Base-by-base conservation (phyloP, 2,329 filamentous ascomycete genomes). In the Pseudocercospora fijiensis region DNA sequence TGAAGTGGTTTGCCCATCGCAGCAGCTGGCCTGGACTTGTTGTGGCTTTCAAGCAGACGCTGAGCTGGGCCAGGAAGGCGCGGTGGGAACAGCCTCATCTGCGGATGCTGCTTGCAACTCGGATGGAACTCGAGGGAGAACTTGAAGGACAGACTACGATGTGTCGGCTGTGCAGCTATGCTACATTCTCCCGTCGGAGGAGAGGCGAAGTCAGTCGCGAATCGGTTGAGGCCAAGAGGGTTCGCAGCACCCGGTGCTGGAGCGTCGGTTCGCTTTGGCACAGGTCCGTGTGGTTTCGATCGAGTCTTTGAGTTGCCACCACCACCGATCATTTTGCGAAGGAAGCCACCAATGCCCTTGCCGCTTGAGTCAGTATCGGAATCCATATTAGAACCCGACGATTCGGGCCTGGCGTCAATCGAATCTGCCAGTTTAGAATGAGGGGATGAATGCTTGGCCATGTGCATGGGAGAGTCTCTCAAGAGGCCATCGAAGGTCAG, bases 31-130 rank as follows among this genome's bases (percentile, higher is more conserved):
- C 27, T 33, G 8, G 58, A 10, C 10, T 65, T 61, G 8, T 70
- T 71, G 37, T 71, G 62, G 13, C 75, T 72, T 65, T 85, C 82
- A 20, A 93, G 79, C 62, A 86, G 84, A 11, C 83, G 80, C 70
- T 94, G 90, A 0, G 91, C 90, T 0, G 89, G 85, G 2, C 82
- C 82, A 0, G 91, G 91, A 3, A 95, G 82, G 11, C 88, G 83
- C 1, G 91, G 90, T 4, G 86, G 84, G 22, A 82, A 82, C 20
- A 93, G 80, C n/a, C 82, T 81, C 75, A 88, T 83, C 2, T 87
- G 85, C 45, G 84, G 84, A 0, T 81, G 79, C 58, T 84, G 81
- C 66, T 84, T 83, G 76, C 71, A 78, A 61, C 83, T 82, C 62
- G 86, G 84, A 45, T 87, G 82, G 82, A 85, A 89, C 64, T 89